Evolutionary conservation across 1,284 basidiomycete genomes (phyloP).

Genomic region (Inonotus hispidus): DNA sequence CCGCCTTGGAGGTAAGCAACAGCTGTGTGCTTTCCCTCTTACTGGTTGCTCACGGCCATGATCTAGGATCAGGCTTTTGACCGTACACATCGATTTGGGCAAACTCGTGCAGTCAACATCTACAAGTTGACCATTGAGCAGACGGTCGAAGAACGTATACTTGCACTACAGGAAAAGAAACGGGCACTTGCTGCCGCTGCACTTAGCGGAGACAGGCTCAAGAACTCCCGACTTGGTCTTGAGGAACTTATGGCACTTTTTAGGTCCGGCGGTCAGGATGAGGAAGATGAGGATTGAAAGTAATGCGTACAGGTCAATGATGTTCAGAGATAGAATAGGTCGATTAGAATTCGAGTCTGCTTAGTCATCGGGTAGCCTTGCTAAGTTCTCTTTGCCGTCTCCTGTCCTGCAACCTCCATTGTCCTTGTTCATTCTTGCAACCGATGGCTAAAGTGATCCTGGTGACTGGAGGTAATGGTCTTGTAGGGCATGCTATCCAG

Average conservation of each 20-base stretch:
- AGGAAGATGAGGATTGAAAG: constrained; percentile 39
- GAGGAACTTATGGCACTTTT: constrained; percentile 82
- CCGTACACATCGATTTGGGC: constrained; percentile 86
- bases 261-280: constrained; percentile 47
- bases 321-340: too few species aligned
- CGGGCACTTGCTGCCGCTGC: constrained; percentile 81
- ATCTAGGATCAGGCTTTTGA: constrained; percentile 87
- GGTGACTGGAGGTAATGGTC: constrained; percentile 81
- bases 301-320: too few species aligned
- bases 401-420: not conserved
- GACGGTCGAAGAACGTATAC: constrained; percentile 88
- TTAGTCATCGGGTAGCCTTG: not conserved
- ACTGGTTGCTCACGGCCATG: not conserved
- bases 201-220: constrained; percentile 82
- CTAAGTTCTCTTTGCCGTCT: not conserved
- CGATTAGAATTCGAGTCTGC: too few species aligned
- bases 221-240: constrained; percentile 79
- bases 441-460: constrained; percentile 46
- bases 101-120: constrained; percentile 83
- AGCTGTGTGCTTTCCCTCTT: constrained; percentile 4
- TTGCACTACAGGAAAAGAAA: constrained; percentile 83
- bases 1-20: constrained; percentile 62
- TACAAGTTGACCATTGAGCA: constrained; percentile 88
- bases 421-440: not conserved
- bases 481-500: constrained; percentile 80